Conservation (phyloP, 2,329 filamentous ascomycete genomes). For the Dactylonectria macrodidyma region DNA sequence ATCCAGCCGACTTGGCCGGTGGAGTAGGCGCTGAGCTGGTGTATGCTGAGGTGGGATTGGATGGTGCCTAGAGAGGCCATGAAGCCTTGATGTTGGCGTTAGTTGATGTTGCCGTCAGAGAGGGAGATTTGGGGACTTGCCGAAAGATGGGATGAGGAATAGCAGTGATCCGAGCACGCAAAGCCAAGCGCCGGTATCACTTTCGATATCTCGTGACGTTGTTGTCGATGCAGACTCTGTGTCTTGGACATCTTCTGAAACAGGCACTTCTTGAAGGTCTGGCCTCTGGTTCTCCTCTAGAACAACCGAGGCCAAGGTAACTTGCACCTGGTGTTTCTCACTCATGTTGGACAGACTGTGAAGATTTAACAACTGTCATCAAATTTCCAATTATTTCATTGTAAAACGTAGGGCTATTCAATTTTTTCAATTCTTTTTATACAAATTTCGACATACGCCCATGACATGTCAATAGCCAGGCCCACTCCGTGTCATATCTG, state of each 20-base stretch:
- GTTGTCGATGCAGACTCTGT: conserved; percentile 18
- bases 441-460: background rate
- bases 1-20: conserved; percentile 64
- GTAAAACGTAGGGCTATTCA: too few relatives aligned
- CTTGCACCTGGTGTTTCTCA: conserved; percentile 12
- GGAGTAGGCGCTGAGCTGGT: conserved; percentile 59
- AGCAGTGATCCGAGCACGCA: conserved; percentile 36
- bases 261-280: conserved; percentile 9
- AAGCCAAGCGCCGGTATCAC: too few relatives aligned
- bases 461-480: conserved; percentile 13
- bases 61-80: conserved; percentile 62
- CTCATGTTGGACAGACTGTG: background rate
- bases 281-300: background rate
- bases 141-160: conserved; percentile 31
- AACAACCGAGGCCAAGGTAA: background rate
- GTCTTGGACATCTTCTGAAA: conserved; percentile 15
- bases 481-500: conserved; percentile 23
- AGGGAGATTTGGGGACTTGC: background rate
- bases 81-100: conserved; percentile 53
- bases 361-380: background rate
- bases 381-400: background rate
- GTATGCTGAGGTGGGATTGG: conserved; percentile 59
- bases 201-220: too few relatives aligned
- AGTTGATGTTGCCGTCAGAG: background rate
- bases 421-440: conserved; percentile 1